Conservation (phyloP, 805 yeast species). For the Sugiyamaella chiloensis region DNA sequence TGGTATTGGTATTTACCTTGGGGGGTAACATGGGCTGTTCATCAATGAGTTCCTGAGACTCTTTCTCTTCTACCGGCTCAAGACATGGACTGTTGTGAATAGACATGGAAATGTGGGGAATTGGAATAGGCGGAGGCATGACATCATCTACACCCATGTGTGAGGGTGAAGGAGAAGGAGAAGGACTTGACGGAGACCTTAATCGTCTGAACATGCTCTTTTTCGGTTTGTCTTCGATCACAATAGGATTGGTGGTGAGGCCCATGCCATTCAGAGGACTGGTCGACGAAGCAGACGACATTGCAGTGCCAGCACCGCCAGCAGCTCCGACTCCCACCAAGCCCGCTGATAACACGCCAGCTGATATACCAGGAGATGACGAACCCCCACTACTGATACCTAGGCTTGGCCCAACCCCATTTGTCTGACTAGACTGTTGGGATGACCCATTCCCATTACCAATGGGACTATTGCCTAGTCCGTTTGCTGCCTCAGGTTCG, state of each 20-base stretch:
- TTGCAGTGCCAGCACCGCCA: constrained; percentile 1
- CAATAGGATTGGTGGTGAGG: background rate
- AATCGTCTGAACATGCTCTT: no score
- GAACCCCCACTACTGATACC: no score
- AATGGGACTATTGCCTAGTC: background rate
- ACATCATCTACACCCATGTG: constrained; percentile 4
- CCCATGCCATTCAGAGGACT: background rate
- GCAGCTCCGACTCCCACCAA: no score
- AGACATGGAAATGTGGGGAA: background rate
- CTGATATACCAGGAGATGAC: background rate
- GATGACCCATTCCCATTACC: background rate
- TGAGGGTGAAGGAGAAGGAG: constrained; percentile 1
- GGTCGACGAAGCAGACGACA: background rate
- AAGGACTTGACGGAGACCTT: no score
- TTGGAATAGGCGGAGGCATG: no score
- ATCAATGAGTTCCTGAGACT: background rate
- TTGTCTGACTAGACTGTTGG: background rate
- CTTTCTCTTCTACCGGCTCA: background rate
- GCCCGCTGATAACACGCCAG: no score
- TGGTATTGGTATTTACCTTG: background rate
- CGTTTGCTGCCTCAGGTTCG: constrained; percentile 3
- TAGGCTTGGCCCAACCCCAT: background rate
- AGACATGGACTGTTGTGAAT: background rate
- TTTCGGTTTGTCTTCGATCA: background rate
- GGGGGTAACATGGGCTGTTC: constrained; percentile 2